Evolutionary conservation across 1,139 yeast species (phyloP).

Genomic region (Debaryomyces robertsiae): DNA sequence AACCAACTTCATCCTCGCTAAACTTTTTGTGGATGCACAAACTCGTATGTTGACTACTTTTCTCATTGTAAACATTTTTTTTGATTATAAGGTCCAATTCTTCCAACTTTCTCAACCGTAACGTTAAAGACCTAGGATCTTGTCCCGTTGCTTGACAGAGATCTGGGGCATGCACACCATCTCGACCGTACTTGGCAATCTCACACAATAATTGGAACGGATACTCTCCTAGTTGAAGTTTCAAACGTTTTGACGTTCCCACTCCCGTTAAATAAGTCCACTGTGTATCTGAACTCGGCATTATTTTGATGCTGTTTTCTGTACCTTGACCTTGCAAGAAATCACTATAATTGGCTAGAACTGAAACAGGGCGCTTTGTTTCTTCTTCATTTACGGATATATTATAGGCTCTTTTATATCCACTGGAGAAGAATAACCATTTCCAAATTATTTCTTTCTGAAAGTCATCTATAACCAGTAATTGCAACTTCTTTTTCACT

Average conservation of each 20-base stretch:
- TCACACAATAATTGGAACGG: constrained; percentile 47
- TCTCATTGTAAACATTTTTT: constrained; percentile 39
- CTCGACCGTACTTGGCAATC: constrained; percentile 55
- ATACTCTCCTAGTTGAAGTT: constrained; percentile 40
- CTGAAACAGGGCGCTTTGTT: constrained; percentile 16
- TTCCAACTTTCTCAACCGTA: constrained; percentile 58
- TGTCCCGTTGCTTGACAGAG: constrained; percentile 60
- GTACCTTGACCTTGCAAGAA: constrained; percentile 23
- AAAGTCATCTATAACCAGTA: constrained; percentile 30
- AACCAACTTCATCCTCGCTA: constrained; percentile 37
- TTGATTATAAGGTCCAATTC: constrained; percentile 51
- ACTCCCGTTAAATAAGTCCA: constrained; percentile 45
- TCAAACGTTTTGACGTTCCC: constrained; percentile 34
- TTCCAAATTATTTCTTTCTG: constrained; percentile 44
- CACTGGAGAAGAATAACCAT: constrained; percentile 37
- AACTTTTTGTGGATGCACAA: constrained; percentile 50
- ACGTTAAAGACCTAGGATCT: constrained; percentile 71
- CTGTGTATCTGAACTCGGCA: constrained; percentile 44
- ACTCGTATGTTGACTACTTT: constrained; percentile 52
- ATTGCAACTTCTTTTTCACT: constrained; percentile 23
- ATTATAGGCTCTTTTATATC: constrained; percentile 17
- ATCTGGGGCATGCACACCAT: constrained; percentile 61
- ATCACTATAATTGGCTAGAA: constrained; percentile 23
- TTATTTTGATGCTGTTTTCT: constrained; percentile 24
- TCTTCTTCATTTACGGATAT: constrained; percentile 23